phyloP scores from a whole-genome alignment of 305 asterid species.

The Fraxinus sp. region DNA sequence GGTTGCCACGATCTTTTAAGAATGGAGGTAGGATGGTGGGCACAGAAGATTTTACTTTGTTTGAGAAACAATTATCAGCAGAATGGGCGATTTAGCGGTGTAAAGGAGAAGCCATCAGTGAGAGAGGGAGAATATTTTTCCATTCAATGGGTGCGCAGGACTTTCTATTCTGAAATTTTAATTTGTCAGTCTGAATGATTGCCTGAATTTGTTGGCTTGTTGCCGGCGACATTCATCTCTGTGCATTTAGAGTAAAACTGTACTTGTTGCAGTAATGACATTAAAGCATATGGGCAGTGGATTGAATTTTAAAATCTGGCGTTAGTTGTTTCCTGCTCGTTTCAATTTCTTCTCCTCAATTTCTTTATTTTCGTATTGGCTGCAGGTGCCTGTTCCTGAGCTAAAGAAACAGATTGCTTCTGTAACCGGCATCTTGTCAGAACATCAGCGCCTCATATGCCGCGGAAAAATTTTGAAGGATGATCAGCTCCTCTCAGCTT shows the following conservation, averaged over 20 bases:
- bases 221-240: not conserved
- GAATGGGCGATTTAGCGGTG: not conserved
- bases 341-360: not conserved
- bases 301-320: slow-evolving; percentile 4
- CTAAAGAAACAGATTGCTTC: slow-evolving; percentile 84
- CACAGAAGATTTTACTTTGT: not conserved
- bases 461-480: slow-evolving; percentile 95
- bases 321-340: not conserved
- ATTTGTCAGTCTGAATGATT: not conserved
- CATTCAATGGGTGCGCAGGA: not conserved
- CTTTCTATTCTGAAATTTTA: not conserved
- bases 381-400: slow-evolving; percentile 91
- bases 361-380: slow-evolving; percentile 23
- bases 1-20: not conserved
- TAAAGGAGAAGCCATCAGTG: not conserved
- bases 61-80: not conserved
- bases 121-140: not conserved
- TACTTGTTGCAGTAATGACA: not conserved
- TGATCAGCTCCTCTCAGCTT: slow-evolving; percentile 95
- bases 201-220: not conserved
- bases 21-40: not conserved
- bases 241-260: not conserved
- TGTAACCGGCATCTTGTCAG: slow-evolving; percentile 84
- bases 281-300: not conserved
- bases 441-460: slow-evolving; percentile 96